Evolutionary conservation across 208 protist species (phyloP).

Genomic region (Acanthamoeba royreba): DNA sequence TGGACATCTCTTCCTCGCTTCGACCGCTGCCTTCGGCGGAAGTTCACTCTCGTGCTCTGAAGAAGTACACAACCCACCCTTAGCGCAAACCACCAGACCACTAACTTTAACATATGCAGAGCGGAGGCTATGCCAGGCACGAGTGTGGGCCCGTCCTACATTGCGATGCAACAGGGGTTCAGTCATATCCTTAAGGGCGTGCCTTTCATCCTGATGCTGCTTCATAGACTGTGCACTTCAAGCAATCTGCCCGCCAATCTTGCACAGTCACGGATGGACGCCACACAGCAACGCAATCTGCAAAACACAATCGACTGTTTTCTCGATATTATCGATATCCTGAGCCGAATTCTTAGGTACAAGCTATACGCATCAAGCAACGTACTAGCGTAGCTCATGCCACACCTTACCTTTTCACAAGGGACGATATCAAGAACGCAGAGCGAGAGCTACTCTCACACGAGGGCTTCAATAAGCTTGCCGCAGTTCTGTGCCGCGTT

Average conservation of each 20-base stretch:
- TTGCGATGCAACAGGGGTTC: conserved; percentile 5
- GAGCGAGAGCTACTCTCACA: not conserved
- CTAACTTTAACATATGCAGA: not conserved
- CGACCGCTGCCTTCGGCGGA: not conserved
- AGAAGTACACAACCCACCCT: not conserved
- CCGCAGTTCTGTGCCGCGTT: not conserved
- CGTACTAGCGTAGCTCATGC: too few species aligned
- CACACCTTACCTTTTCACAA: too few species aligned
- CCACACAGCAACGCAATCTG: too few species aligned
- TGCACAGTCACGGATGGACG: not conserved
- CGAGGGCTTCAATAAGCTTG: conserved; percentile 21
- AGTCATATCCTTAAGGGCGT: not conserved
- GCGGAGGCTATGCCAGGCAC: not conserved
- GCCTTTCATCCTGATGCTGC: conserved; percentile 16
- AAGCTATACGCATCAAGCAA: too few species aligned
- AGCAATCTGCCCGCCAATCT: not conserved
- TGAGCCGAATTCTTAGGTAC: conserved; percentile 1
- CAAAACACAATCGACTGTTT: conserved; percentile 27
- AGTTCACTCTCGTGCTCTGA: not conserved
- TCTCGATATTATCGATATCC: not conserved
- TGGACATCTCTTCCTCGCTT: not conserved
- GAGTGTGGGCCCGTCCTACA: not conserved
- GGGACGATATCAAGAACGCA: conserved; percentile 2
- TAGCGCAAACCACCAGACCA: too few species aligned
- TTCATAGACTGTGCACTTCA: not conserved